Evolutionary conservation across 1,284 basidiomycete species (phyloP).

Genomic region (Peniophora sp.): DNA sequence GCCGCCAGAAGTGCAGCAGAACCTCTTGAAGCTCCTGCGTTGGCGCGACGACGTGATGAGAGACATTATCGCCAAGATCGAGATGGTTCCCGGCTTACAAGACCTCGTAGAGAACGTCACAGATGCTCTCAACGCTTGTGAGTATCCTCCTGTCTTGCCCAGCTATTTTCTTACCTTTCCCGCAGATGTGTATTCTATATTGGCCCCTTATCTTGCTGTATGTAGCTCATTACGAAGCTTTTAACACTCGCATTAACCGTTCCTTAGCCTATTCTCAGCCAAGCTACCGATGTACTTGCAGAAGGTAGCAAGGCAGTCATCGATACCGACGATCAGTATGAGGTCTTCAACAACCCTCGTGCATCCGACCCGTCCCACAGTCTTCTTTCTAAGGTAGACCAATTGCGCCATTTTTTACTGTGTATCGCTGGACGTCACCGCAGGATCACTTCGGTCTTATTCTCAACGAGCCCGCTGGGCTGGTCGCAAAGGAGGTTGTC

Average conservation of each 20-base stretch:
- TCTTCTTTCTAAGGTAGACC: slow-evolving; percentile 52
- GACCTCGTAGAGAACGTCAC: slow-evolving; percentile 62
- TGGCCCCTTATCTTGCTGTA: slow-evolving; percentile 58
- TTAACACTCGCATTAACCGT: not conserved
- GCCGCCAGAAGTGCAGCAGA: slow-evolving; percentile 64
- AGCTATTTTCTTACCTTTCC: not conserved
- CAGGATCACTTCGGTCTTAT: slow-evolving; percentile 59
- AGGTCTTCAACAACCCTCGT: slow-evolving; percentile 62
- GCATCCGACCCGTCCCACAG: slow-evolving; percentile 72
- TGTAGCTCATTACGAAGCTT: slow-evolving; percentile 7
- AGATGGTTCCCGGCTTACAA: slow-evolving; percentile 62
- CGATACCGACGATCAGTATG: slow-evolving; percentile 63
- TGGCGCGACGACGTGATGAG: slow-evolving; percentile 63
- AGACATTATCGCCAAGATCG: slow-evolving; percentile 44
- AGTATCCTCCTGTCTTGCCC: slow-evolving; percentile 17
- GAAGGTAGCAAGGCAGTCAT: slow-evolving; percentile 66
- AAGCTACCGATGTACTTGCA: slow-evolving; percentile 50
- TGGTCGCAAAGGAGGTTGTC: slow-evolving; percentile 64
- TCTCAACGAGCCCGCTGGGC: slow-evolving; percentile 62
- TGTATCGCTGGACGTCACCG: not conserved
- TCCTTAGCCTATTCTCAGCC: slow-evolving; percentile 44
- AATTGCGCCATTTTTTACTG: not conserved
- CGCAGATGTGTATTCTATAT: slow-evolving; percentile 60
- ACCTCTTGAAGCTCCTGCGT: slow-evolving; percentile 60
- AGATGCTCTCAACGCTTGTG: slow-evolving; percentile 58